Percentiles rank a stretch among this genome's conserved stretches.
phyloP scores from a whole-genome alignment of 2,329 filamentous ascomycete genomes.

The Bretziella fagacearum region DNA sequence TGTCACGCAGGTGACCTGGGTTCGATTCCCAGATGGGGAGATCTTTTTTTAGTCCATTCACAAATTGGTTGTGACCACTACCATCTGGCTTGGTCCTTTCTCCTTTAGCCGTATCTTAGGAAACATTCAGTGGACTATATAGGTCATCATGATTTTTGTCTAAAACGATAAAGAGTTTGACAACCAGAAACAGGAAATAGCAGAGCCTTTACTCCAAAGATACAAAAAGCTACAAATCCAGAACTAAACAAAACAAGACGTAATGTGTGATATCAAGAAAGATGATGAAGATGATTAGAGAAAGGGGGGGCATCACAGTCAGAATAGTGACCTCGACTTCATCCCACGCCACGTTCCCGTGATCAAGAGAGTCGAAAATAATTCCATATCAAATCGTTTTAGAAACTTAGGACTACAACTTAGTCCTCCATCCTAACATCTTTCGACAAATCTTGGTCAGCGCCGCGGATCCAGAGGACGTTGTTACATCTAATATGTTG shows the following conservation, averaged over 20 bases:
- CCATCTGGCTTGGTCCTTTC: too few relatives aligned
- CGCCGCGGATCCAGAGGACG: constrained; percentile 73
- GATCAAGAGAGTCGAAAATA: neutral
- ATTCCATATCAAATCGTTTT: constrained; percentile 5
- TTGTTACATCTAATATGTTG: constrained; percentile 61
- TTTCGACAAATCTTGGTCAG: constrained; percentile 28
- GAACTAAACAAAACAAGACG: constrained; percentile 9
- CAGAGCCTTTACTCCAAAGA: constrained; percentile 1
- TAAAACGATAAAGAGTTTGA: too few relatives aligned
- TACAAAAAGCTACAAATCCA: constrained; percentile 7
- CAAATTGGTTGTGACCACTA: too few relatives aligned
- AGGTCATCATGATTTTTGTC: too few relatives aligned
- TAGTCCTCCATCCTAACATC: constrained; percentile 41
- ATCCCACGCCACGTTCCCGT: neutral
- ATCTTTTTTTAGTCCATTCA: neutral
- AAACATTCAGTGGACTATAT: too few relatives aligned
- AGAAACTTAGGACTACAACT: neutral
- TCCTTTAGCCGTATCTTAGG: too few relatives aligned
- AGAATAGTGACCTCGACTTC: too few relatives aligned
- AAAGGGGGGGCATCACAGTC: too few relatives aligned
- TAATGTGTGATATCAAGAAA: constrained; percentile 14
- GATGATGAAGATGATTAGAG: constrained; percentile 3
- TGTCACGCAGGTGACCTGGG: constrained; percentile 14
- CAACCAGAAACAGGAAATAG: neutral
- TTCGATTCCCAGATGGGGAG: constrained; percentile 14